Evolutionary conservation across 306 rosid species (phyloP).

Genomic region (Dryas octopetala): DNA sequence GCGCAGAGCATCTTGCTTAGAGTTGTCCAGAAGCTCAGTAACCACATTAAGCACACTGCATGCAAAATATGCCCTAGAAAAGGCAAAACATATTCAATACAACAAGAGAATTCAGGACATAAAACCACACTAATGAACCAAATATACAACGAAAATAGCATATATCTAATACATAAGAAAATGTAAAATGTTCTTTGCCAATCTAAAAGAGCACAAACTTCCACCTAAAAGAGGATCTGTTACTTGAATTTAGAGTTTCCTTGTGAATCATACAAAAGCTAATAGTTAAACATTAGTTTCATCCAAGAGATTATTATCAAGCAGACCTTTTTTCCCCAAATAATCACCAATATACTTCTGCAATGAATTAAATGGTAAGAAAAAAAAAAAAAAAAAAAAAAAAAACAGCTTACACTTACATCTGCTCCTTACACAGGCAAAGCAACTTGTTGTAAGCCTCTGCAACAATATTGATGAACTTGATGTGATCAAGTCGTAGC

Average conservation of each 20-base stretch:
- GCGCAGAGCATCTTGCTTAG: slow-evolving; percentile 68
- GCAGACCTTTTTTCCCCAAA: neutral
- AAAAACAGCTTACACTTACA: slow-evolving; percentile 63
- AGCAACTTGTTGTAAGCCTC: slow-evolving; percentile 84
- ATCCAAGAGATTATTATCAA: neutral
- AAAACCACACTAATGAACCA: neutral
- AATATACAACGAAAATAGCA: neutral
- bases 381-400: slow-evolving; percentile 30
- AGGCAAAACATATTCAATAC: slow-evolving; percentile 14
- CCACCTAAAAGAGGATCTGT: neutral
- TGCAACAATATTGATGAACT: slow-evolving; percentile 55
- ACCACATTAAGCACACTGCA: slow-evolving; percentile 73
- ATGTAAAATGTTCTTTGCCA: neutral
- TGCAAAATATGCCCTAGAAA: slow-evolving; percentile 82
- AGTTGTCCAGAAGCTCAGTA: slow-evolving; percentile 66
- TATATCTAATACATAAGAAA: neutral
- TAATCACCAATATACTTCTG: neutral
- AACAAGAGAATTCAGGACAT: neutral
- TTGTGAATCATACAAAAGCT: neutral
- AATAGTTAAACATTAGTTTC: neutral
- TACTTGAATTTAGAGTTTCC: neutral
- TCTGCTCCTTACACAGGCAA: slow-evolving; percentile 78
- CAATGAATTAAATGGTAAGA: neutral
- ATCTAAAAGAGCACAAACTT: neutral
- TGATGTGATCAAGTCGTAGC: slow-evolving; percentile 68